A percentile compares a stretch with the other conserved stretches of the same genome.
Evolutionary conservation across 208 protist species (phyloP).

Genomic region (Strigomonas oncopelti): DNA sequence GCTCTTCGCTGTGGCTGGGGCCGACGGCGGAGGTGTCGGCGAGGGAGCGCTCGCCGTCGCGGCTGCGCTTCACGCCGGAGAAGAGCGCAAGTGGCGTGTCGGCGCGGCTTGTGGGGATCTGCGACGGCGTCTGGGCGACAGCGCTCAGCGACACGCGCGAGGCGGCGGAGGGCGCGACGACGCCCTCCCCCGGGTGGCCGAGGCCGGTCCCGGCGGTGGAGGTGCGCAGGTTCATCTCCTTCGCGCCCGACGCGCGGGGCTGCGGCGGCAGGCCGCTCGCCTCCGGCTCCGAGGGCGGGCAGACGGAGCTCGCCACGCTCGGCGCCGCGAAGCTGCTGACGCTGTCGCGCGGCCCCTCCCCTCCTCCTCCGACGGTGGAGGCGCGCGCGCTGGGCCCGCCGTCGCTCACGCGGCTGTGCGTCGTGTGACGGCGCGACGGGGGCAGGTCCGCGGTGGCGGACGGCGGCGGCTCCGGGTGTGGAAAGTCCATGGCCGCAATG

Average conservation of each 20-base stretch:
- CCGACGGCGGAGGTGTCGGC: neutral
- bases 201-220: neutral
- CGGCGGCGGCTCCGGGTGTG: neutral
- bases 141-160: neutral
- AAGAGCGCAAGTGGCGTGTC: neutral
- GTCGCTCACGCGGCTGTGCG: neutral
- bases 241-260: too few relatives aligned
- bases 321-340: neutral
- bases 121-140: too few relatives aligned
- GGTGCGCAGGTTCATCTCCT: neutral
- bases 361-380: neutral
- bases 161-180: too few relatives aligned
- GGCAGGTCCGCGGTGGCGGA: neutral
- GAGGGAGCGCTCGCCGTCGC: neutral
- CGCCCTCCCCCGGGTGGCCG: neutral
- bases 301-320: neutral
- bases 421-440: neutral
- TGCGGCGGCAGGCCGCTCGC: too few relatives aligned
- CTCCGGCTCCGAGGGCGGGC: neutral
- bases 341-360: neutral
- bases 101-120: neutral
- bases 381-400: neutral
- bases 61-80: neutral
- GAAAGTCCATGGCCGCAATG: slow-evolving; percentile 5
- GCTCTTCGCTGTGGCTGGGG: neutral